These are phyloP conservation scores for Diddensiella transvaalensis DNA, from an alignment of 805 yeast species.

Conservation along the genomic window DNA sequence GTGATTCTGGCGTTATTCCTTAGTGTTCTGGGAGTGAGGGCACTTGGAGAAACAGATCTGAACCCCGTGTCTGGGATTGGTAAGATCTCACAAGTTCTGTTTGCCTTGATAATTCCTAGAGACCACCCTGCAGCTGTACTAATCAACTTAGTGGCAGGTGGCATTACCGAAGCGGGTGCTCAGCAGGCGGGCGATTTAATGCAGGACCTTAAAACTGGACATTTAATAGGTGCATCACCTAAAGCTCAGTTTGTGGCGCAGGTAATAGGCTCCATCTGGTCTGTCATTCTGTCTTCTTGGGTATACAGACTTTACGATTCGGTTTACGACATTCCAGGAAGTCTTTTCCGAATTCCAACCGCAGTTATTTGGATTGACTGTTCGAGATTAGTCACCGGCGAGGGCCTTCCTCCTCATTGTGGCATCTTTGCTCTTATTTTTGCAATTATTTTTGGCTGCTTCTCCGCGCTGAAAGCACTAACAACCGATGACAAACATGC, in stretches of 20 bases:
- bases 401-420: slow-evolving; percentile 82
- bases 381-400: slow-evolving; percentile 86
- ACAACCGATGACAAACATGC: slow-evolving; percentile 19
- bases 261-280: slow-evolving; percentile 80
- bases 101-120: slow-evolving; percentile 75
- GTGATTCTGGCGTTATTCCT: slow-evolving; percentile 71
- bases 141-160: slow-evolving; percentile 89
- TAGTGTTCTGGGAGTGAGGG: slow-evolving; percentile 85
- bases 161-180: slow-evolving; percentile 97
- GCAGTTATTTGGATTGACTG: slow-evolving; percentile 97
- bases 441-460: slow-evolving; percentile 60
- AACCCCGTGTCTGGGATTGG: slow-evolving; percentile 98
- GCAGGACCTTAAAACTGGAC: slow-evolving; percentile 97
- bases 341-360: slow-evolving; percentile 83
- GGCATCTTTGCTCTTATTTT: slow-evolving; percentile 62
- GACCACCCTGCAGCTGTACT: slow-evolving; percentile 76
- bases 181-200: slow-evolving; percentile 98
- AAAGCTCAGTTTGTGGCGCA: slow-evolving; percentile 90
- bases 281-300: slow-evolving; percentile 70
- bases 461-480: slow-evolving; percentile 45
- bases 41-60: slow-evolving; percentile 93
- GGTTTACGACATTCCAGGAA: slow-evolving; percentile 82
- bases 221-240: slow-evolving; percentile 86
- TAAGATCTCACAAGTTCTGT: slow-evolving; percentile 82
- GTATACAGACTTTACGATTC: slow-evolving; percentile 79